Base-by-base conservation (phyloP, 139 green algal species). In the Choricystis sp. region DNA sequence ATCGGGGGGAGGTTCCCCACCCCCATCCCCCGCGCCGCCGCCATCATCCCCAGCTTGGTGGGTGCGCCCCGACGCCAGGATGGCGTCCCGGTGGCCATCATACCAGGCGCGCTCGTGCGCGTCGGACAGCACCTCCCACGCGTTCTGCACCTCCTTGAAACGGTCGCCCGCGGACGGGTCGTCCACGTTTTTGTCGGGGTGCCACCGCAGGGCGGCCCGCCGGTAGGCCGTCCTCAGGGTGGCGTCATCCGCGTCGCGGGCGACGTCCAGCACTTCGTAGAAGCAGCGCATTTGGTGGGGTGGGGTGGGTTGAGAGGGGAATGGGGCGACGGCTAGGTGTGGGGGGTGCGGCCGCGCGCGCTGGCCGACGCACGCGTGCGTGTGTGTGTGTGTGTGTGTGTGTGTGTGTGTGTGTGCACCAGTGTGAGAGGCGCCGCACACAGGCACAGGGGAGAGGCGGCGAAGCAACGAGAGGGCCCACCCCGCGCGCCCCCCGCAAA, bases 141-240 rank as follows among this genome's bases (percentile, higher is more conserved):
- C 91, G 64, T 95, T 97, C 57, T 86, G 81, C 4, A 97, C 79
- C 72, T 94, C 86, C 70, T 94, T 91, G 79, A 97, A 97, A 5
- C 65, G 29, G 23, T 88, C 80, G 23, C 85, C 79, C 19, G 91
- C 79, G 19, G 74, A 48, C 0, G 80, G 64, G 64, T 83, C 68
- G 59, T 83, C 71, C n/a, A n/a, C 9, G 62, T 95, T 92, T 68
- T 95, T 95, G 64, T 95, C 88, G 60, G 77, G 77, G 64, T 83
- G 77, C 65, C 65, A 83, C 24, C 65, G 59, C 59, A 82, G 31
- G 0, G 79, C 79, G 4, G 40, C 19, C 55, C 83, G 81, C 3
- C 86, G 56, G 62, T 94, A 94, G 0, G 80, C 83, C 62, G 80
- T 86, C 56, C 81, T 83, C 28, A 95, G 84, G 5, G 55, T 71